Base-by-base conservation (phyloP, 140 eudicot genomes). In the Anethum foeniculum region DNA sequence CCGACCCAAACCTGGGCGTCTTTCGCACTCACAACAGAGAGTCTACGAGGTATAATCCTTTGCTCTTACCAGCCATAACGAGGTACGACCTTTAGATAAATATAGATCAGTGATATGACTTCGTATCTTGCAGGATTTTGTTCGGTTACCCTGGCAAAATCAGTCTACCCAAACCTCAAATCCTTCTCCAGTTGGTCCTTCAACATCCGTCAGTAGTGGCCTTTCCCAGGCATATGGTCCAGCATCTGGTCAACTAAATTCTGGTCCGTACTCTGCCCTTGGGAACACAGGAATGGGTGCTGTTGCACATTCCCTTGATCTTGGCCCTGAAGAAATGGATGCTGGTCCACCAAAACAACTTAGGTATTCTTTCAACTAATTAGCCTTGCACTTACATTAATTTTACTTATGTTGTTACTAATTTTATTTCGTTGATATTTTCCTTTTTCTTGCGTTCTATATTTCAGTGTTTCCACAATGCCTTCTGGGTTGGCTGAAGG, bases 1-100 rank as follows among this genome's bases (percentile, higher is more conserved):
- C 77, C 97, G 96, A 43, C 97, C 99, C 79, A 96, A 89, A 85
- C 98, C 99, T 60, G 99, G 99, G 30, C 94, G 95, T 13, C 83
- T 96, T 77, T 96, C 99, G 38, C 96, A 87, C 78, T 87, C 99
- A 60, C 99, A 96, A 85, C 99, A 96, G 81, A 90, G 99, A 69
- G 99, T 96, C 80, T 96, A 96, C 72, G 98, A 93, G 98, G 99
- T 96, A 83, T 67, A 19, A n/a, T 11, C 44, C 25, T 28, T 21
- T 34, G 19, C 41, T 75, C 39, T 48, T 75, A 46, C 36, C 15
- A 28, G n/a, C 41, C 43, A 4, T 47, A 62, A 15, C 36, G 28
- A n/a, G 7, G 14, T 16, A 19, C 28, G 64, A 46, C 41, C 62
- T 1, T 54, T 28, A 15, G 19, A 3, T 34, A 25, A 27, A 47